Evolutionary conservation across 176 grass and related monocot genomes (phyloP), one percentile per base, ranked within the genome.

Genomic region (Eragrostis nindensis): DNA sequence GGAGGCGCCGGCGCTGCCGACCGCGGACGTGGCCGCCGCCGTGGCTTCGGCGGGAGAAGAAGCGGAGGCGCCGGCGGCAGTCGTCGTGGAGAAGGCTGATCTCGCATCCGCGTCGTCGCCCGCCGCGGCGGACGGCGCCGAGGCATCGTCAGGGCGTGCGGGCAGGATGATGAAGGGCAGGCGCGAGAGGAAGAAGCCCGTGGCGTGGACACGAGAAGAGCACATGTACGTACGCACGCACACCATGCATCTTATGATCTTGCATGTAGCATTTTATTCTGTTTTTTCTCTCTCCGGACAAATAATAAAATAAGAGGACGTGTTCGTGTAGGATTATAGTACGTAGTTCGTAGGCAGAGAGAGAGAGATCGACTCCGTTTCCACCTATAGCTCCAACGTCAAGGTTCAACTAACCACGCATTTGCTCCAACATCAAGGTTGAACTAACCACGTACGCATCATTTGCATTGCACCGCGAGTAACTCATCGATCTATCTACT

Each of bases 181-280:
- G 18, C 15, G 57, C 43, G 36, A 6, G 3, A 84, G 72, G 62
- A 86, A 66, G 67, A 79, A 44, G 47, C 24, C 83, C 9, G 76
- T 19, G 46, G 71, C 15, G 26, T 86, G 83, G 83, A 45, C 83
- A 1, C 0, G 1, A 1, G 17, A 79, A 2, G 83, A 86, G 36
- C 83, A 86, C 75, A 65, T 0, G 83, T 64, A 85, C 11, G 15
- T 62, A 57, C 7, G 18, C 4, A 16, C 32, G n/a, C n/a, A n/a
- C n/a, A n/a, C n/a, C n/a, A n/a, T n/a, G n/a, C n/a, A 8, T 22
- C 2, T 9, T 71, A 27, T 29, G n/a, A n/a, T 8, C 22, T 18
- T 48, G 14, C 43, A 6, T 54, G 17, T 36, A 38, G n/a, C n/a
- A n/a, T n/a, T n/a, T n/a, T n/a, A n/a, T 49, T 49, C 15, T 8